A percentile compares a stretch with the other conserved stretches of the same genome.
Evolutionary conservation across 2,329 filamentous ascomycete genomes (phyloP).

Genomic region (Orbilia ellipsospora): DNA sequence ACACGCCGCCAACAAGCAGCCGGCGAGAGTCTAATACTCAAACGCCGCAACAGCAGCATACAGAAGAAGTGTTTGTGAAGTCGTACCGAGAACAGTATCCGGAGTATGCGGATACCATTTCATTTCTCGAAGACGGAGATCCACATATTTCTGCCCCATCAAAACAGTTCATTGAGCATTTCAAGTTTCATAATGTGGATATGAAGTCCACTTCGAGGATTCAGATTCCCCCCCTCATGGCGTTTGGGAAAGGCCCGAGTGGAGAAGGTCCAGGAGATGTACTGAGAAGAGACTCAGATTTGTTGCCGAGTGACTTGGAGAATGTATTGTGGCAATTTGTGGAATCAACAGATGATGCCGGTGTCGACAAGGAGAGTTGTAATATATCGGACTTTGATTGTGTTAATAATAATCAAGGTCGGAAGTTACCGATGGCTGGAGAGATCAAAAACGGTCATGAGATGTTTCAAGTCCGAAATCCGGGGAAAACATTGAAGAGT

Average conservation of each 20-base stretch:
- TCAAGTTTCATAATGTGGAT: conserved; percentile 7
- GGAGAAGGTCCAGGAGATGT: background rate
- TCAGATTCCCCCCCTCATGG: background rate
- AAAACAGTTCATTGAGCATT: conserved; percentile 10
- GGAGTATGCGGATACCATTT: conserved; percentile 21
- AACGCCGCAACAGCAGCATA: background rate
- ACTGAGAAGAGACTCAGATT: conserved; percentile 23
- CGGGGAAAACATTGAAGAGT: conserved; percentile 7
- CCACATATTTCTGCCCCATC: conserved; percentile 5
- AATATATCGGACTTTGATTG: conserved; percentile 38
- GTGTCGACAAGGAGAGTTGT: conserved; percentile 15
- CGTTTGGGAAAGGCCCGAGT: background rate
- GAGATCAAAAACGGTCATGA: conserved; percentile 1
- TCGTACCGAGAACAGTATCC: conserved; percentile 24
- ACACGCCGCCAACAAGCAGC: too few relatives aligned
- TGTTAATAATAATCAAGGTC: background rate
- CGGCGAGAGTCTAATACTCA: too few relatives aligned
- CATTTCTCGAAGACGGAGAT: conserved; percentile 16
- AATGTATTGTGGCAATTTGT: conserved; percentile 31
- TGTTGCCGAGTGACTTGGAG: conserved; percentile 21
- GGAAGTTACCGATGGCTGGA: conserved; percentile 10
- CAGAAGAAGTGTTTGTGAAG: conserved; percentile 15
- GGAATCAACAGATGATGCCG: background rate
- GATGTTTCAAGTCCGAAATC: conserved; percentile 36
- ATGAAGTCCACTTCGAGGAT: conserved; percentile 12